phyloP scores from a whole-genome alignment of 2,329 filamentous ascomycete species.

The Pyrenophora graminea region DNA sequence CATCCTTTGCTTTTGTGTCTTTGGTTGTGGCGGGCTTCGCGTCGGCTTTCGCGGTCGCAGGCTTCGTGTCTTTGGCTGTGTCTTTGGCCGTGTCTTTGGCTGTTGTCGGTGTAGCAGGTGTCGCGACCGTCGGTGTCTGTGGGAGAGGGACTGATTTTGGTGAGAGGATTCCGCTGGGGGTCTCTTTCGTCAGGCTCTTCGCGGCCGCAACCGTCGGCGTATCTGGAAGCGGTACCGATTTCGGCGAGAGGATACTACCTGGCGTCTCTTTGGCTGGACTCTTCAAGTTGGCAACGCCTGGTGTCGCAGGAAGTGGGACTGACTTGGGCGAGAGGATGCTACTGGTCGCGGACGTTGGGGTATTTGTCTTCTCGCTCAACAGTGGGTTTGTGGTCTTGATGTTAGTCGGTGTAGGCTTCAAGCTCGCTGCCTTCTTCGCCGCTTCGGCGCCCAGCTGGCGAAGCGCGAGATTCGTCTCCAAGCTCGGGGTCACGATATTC shows the following conservation, averaged over 20 bases:
- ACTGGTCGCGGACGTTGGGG: slow-evolving; percentile 25
- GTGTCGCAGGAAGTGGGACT: too few relatives aligned
- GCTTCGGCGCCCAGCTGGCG: slow-evolving; percentile 45
- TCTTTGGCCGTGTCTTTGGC: too few relatives aligned
- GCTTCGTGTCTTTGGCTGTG: not conserved
- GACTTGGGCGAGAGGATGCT: slow-evolving; percentile 13
- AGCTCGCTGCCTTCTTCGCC: slow-evolving; percentile 42
- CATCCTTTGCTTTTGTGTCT: not conserved
- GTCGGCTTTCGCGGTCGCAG: slow-evolving; percentile 2
- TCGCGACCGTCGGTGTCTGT: slow-evolving; percentile 27
- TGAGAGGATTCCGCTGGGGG: slow-evolving; percentile 24
- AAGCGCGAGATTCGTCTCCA: slow-evolving; percentile 44
- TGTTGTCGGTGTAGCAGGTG: slow-evolving; percentile 4
- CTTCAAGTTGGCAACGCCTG: slow-evolving; percentile 15
- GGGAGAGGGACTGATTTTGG: slow-evolving; percentile 33
- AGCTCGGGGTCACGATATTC: slow-evolving; percentile 24
- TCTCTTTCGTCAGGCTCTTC: not conserved
- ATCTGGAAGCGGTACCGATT: slow-evolving; percentile 27
- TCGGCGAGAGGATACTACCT: slow-evolving; percentile 18
- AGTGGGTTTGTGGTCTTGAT: slow-evolving; percentile 45
- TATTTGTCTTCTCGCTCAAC: slow-evolving; percentile 41
- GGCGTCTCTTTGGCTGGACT: slow-evolving; percentile 13
- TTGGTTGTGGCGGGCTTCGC: not conserved
- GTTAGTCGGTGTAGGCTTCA: slow-evolving; percentile 38
- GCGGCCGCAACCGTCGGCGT: slow-evolving; percentile 17